phyloP scores from a whole-genome alignment of 2,329 filamentous ascomycete species.

The Elsinoe fawcettii region DNA sequence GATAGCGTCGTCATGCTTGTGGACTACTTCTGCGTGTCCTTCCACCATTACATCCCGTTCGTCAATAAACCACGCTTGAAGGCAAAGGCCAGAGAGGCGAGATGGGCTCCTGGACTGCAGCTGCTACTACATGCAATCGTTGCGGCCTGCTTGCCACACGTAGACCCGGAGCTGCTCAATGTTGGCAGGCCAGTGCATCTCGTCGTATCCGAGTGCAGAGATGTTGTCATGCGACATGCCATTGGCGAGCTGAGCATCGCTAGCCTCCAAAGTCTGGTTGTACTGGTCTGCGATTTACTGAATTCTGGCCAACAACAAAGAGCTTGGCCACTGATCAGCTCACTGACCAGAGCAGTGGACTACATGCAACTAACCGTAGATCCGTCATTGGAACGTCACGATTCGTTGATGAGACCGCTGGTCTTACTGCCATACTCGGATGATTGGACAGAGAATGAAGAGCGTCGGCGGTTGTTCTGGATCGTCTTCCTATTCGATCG shows the following conservation, averaged over 20 bases:
- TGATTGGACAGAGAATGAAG: constrained; percentile 33
- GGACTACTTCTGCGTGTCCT: constrained; percentile 2
- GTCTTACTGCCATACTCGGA: neutral
- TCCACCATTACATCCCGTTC: neutral
- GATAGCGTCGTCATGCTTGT: neutral
- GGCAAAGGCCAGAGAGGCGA: neutral
- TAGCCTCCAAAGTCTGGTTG: constrained; percentile 8
- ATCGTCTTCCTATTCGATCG: constrained; percentile 5
- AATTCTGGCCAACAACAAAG: constrained; percentile 5
- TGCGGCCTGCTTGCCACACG: neutral
- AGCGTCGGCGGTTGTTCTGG: neutral
- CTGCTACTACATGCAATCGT: constrained; percentile 12
- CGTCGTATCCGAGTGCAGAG: neutral
- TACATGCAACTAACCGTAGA: constrained; percentile 10
- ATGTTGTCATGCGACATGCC: neutral
- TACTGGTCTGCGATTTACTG: neutral
- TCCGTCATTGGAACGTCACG: neutral
- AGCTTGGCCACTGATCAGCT: constrained; percentile 9
- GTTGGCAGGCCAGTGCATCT: neutral
- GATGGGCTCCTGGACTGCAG: neutral
- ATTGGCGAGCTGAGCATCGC: constrained; percentile 3
- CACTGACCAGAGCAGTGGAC: constrained; percentile 9
- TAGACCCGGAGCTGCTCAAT: neutral
- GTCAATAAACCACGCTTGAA: constrained; percentile 5
- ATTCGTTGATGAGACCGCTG: neutral